phyloP scores from a whole-genome alignment of 2,329 filamentous ascomycete genomes.

The Pyrenophora tritici-repentis region DNA sequence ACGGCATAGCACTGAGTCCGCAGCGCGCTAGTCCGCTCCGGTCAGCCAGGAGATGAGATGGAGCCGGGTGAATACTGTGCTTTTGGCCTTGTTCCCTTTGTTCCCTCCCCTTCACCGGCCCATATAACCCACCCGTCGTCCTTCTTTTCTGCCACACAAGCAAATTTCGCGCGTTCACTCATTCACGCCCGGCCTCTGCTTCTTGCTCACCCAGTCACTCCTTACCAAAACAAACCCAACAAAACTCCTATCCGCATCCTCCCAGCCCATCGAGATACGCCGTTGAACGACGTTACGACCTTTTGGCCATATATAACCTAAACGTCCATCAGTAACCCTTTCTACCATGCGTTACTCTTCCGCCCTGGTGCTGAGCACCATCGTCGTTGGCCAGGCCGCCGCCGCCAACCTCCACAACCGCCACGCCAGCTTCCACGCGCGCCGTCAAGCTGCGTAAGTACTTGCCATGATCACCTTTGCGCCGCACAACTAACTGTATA shows the following conservation, averaged over 20 bases:
- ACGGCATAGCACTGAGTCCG: constrained; percentile 20
- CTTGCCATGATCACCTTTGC: not conserved
- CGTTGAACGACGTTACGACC: constrained; percentile 37
- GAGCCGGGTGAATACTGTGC: constrained; percentile 29
- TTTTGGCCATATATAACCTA: constrained; percentile 11
- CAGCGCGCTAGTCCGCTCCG: constrained; percentile 19
- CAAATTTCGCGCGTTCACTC: constrained; percentile 47
- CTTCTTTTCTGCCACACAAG: constrained; percentile 24
- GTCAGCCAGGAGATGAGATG: constrained; percentile 31
- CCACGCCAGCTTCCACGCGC: constrained; percentile 46
- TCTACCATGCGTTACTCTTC: constrained; percentile 44
- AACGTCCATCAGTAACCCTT: constrained; percentile 4
- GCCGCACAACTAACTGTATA: not conserved
- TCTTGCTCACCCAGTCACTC: constrained; percentile 35
- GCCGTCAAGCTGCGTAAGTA: constrained; percentile 39
- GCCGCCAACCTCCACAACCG: constrained; percentile 39
- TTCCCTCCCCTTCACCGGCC: constrained; percentile 31
- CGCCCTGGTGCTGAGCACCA: constrained; percentile 45
- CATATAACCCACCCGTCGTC: constrained; percentile 32
- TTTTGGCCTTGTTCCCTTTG: constrained; percentile 28
- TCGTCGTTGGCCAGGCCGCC: constrained; percentile 43
- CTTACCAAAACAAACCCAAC: constrained; percentile 17
- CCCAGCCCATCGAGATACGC: constrained; percentile 15
- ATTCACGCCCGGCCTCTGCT: constrained; percentile 41
- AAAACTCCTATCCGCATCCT: constrained; percentile 6